These are phyloP conservation scores for Hibiscus mutabilis DNA, from an alignment of 345 rosid genomes.

Conservation along the genomic window DNA sequence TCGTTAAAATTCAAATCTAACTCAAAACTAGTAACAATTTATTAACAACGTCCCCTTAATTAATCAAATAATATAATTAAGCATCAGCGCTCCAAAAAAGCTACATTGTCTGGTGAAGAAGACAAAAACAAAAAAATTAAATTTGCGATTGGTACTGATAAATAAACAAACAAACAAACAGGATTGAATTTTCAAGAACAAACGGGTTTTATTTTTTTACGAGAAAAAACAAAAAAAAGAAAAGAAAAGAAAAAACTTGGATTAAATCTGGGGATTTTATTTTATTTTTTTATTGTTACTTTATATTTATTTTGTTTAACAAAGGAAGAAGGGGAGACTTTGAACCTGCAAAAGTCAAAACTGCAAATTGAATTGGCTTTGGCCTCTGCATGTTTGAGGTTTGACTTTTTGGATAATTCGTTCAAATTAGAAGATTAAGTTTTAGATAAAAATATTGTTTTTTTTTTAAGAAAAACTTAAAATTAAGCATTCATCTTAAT, in stretches of 20 bases:
- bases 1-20: background rate
- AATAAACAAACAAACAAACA: background rate
- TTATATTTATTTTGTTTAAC: background rate
- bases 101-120: background rate
- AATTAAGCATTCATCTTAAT: no score
- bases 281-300: background rate
- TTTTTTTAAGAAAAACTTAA: no score
- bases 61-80: background rate
- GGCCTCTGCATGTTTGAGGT: background rate
- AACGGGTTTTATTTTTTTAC: background rate
- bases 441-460: no score
- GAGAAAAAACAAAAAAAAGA: background rate
- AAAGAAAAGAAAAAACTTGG: background rate
- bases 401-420: background rate
- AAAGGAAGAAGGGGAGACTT: background rate
- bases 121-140: background rate
- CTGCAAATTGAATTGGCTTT: background rate
- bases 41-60: background rate
- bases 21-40: background rate
- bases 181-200: no score
- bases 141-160: background rate
- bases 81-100: background rate
- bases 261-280: background rate
- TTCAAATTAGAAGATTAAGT: no score
- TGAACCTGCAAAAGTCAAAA: background rate